A percentile compares a stretch with the other conserved stretches of the same genome.
phyloP scores from a whole-genome alignment of 73 alveolate species.

The Paraurostyla sp. region DNA sequence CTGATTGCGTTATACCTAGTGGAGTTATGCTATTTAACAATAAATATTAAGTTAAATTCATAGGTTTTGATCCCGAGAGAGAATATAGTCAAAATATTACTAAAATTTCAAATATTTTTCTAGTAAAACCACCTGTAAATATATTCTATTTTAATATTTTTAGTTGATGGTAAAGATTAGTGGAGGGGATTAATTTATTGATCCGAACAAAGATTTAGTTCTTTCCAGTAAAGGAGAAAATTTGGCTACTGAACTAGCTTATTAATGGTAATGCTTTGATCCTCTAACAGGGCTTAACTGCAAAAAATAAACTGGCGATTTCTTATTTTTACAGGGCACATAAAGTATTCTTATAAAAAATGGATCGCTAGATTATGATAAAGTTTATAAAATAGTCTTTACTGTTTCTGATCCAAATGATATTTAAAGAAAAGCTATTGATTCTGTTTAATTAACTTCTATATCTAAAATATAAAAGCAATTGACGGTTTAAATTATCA shows the following conservation, averaged over 20 bases:
- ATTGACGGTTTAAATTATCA: not conserved
- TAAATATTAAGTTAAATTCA: not conserved
- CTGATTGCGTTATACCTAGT: not conserved
- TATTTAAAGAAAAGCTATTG: not conserved
- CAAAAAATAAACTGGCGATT: not conserved
- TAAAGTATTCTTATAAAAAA: slow-evolving; percentile 4
- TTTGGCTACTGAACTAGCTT: not conserved
- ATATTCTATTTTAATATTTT: not conserved
- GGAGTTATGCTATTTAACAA: not conserved
- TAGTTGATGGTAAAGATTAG: not conserved
- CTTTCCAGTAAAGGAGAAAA: not conserved
- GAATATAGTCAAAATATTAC: slow-evolving; percentile 37
- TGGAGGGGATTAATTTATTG: slow-evolving; percentile 51
- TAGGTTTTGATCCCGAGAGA: slow-evolving; percentile 34
- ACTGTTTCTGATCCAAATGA: not conserved
- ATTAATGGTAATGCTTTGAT: slow-evolving; percentile 22
- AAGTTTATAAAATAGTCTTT: not conserved
- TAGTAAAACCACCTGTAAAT: slow-evolving; percentile 48
- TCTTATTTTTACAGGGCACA: slow-evolving; percentile 26
- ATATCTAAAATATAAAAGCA: not conserved
- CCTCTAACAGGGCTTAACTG: slow-evolving; percentile 14
- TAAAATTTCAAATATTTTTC: not conserved
- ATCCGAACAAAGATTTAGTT: slow-evolving; percentile 8
- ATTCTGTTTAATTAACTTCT: not conserved
- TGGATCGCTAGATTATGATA: not conserved